These are phyloP conservation scores for Microdochium trichocladiopsis DNA, from an alignment of 2,329 filamentous ascomycete genomes.

Conservation along the genomic window DNA sequence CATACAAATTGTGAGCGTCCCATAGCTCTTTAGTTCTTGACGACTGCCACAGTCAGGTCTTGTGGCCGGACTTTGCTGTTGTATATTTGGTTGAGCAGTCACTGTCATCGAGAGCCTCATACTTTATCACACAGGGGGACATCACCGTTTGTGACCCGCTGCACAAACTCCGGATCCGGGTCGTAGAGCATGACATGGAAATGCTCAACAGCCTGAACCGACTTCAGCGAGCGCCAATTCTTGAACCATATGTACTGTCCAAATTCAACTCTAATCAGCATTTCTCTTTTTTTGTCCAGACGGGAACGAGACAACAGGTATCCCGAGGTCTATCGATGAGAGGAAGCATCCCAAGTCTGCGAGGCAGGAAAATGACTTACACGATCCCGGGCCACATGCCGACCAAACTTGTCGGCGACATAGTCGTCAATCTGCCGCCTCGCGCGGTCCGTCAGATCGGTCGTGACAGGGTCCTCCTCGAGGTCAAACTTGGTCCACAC, in stretches of 20 bases:
- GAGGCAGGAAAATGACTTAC: too few species aligned
- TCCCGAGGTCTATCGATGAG: too few species aligned
- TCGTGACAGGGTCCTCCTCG: constrained; percentile 57
- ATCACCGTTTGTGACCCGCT: constrained; percentile 66
- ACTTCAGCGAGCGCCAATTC: constrained; percentile 84
- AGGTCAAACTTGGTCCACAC: constrained; percentile 90
- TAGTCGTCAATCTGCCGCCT: constrained; percentile 62
- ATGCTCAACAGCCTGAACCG: constrained; percentile 80
- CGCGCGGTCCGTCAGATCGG: constrained; percentile 59
- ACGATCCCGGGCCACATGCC: constrained; percentile 39
- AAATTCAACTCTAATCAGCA: too few species aligned
- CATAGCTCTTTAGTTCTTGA: too few species aligned
- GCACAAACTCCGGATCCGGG: constrained; percentile 63
- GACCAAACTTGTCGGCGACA: constrained; percentile 60
- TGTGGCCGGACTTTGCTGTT: too few species aligned
- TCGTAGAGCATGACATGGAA: constrained; percentile 90
- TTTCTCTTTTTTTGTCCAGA: background rate
- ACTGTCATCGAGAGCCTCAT: constrained; percentile 5
- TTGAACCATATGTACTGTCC: constrained; percentile 64
- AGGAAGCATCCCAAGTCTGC: too few species aligned
- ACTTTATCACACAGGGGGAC: constrained; percentile 51
- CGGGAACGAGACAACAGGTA: background rate
- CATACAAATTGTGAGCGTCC: too few species aligned
- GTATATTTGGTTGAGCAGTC: too few species aligned
- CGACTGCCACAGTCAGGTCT: too few species aligned